phyloP scores from a whole-genome alignment of 768 basidiomycete species.

The Phaeolepiota aurea region DNA sequence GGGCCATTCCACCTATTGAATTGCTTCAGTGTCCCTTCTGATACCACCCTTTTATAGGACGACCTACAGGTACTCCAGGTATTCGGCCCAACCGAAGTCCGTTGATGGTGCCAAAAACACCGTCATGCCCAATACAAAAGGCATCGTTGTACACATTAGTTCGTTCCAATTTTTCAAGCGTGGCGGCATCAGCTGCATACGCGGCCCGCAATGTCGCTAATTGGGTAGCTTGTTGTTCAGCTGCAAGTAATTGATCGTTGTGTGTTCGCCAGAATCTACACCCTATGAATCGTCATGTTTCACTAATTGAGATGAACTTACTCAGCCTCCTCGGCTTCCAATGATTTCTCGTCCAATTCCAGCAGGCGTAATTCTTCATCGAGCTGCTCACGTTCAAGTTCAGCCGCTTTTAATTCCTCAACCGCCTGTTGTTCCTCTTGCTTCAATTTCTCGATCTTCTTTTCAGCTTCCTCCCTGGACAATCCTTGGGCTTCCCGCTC shows the following conservation, averaged over 20 bases:
- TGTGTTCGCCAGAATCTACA: slow-evolving; percentile 84
- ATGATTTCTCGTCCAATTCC: slow-evolving; percentile 66
- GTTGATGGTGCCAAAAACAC: slow-evolving; percentile 97
- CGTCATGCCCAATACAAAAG: slow-evolving; percentile 92
- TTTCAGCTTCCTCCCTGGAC: slow-evolving; percentile 58
- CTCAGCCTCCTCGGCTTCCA: slow-evolving; percentile 84
- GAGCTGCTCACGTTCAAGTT: slow-evolving; percentile 69
- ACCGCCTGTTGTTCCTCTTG: slow-evolving; percentile 60
- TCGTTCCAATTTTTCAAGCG: slow-evolving; percentile 77
- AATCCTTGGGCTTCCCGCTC: slow-evolving; percentile 60
- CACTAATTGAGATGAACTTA: slow-evolving; percentile 40
- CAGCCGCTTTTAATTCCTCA: slow-evolving; percentile 68
- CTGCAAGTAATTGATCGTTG: slow-evolving; percentile 60
- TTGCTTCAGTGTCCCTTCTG: slow-evolving; percentile 8
- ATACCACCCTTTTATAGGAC: slow-evolving; percentile 1
- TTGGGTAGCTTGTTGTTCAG: slow-evolving; percentile 61
- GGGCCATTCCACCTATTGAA: slow-evolving; percentile 82
- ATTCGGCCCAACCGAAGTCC: slow-evolving; percentile 87
- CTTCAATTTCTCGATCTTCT: slow-evolving; percentile 66
- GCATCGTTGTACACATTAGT: slow-evolving; percentile 96
- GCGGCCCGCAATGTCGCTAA: slow-evolving; percentile 68
- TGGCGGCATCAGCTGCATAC: slow-evolving; percentile 68
- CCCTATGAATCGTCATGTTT: too few species aligned
- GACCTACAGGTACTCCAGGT: slow-evolving; percentile 67
- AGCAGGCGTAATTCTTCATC: slow-evolving; percentile 63